Evolutionary conservation across 1,139 yeast species (phyloP).

Genomic region (Candida neerlandica): DNA sequence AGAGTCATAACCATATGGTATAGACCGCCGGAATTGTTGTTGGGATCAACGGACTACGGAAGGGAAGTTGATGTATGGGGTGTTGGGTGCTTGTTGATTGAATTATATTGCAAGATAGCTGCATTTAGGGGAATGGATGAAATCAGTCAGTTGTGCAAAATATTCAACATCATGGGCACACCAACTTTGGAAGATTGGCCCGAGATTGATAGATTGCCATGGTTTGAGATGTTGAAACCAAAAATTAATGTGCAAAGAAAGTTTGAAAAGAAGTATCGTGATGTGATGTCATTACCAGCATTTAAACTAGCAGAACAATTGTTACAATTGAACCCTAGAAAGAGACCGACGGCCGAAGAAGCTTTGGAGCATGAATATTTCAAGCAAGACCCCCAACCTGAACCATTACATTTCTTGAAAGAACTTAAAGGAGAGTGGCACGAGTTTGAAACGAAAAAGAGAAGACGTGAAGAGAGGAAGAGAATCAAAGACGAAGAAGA

Average conservation of each 20-base stretch:
- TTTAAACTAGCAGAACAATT: slow-evolving; percentile 66
- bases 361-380: slow-evolving; percentile 85
- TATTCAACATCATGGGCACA: slow-evolving; percentile 85
- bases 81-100: slow-evolving; percentile 86
- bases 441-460: slow-evolving; percentile 90
- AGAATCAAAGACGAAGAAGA: slow-evolving; percentile 38
- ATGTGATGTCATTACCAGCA: slow-evolving; percentile 55
- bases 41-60: slow-evolving; percentile 90
- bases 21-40: slow-evolving; percentile 89
- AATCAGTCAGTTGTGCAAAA: slow-evolving; percentile 74
- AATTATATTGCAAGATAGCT: slow-evolving; percentile 73
- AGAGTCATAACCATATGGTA: slow-evolving; percentile 97
- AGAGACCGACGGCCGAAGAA: slow-evolving; percentile 80
- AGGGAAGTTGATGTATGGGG: slow-evolving; percentile 97
- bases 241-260: slow-evolving; percentile 44
- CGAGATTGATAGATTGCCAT: slow-evolving; percentile 71
- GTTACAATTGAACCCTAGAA: slow-evolving; percentile 66
- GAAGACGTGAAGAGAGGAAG: slow-evolving; percentile 64
- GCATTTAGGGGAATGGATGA: slow-evolving; percentile 89
- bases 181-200: slow-evolving; percentile 83
- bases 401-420: slow-evolving; percentile 55
- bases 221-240: slow-evolving; percentile 88
- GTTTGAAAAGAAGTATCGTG: slow-evolving; percentile 51
- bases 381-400: slow-evolving; percentile 64
- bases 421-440: slow-evolving; percentile 88